A percentile compares a stretch with the other conserved stretches of the same genome.
Evolutionary conservation across 768 basidiomycete genomes (phyloP).

Genomic region (Termitomyces sp.): DNA sequence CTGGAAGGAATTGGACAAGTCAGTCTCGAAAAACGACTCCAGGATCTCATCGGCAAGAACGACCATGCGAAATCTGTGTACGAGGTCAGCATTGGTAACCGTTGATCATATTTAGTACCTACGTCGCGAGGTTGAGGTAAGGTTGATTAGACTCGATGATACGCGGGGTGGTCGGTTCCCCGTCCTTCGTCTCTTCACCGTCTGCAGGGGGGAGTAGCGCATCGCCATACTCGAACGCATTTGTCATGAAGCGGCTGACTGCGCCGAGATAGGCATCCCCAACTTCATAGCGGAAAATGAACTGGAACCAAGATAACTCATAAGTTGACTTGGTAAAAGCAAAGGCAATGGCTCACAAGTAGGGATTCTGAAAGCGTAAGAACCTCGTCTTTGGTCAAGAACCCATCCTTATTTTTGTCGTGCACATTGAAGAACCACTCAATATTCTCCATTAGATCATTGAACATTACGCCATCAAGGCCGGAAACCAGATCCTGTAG

Average conservation of each 20-base stretch:
- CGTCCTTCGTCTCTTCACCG: slow-evolving; percentile 2
- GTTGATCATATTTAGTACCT: slow-evolving; percentile 16
- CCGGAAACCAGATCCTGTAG: slow-evolving; percentile 82
- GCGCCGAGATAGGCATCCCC: slow-evolving; percentile 97
- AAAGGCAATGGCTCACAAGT: slow-evolving; percentile 47
- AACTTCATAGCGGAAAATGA: slow-evolving; percentile 95
- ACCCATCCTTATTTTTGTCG: slow-evolving; percentile 95
- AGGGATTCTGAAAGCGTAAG: slow-evolving; percentile 92
- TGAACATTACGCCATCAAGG: slow-evolving; percentile 88
- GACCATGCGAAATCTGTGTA: slow-evolving; percentile 90
- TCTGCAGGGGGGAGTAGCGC: slow-evolving; percentile 63
- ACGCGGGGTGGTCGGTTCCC: slow-evolving; percentile 32
- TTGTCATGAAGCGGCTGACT: slow-evolving; percentile 95
- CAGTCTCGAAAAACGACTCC: slow-evolving; percentile 94
- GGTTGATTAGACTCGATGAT: slow-evolving; percentile 73
- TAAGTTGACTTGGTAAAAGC: not conserved
- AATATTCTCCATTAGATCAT: slow-evolving; percentile 97
- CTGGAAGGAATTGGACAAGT: slow-evolving; percentile 84
- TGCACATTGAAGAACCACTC: slow-evolving; percentile 98
- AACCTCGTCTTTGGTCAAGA: slow-evolving; percentile 93
- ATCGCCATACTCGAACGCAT: slow-evolving; percentile 97
- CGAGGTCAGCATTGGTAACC: not conserved
- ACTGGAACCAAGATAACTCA: slow-evolving; percentile 39
- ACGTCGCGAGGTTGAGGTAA: slow-evolving; percentile 90
- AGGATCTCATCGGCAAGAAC: slow-evolving; percentile 94